Conservation (phyloP, 2,329 filamentous ascomycete species). For the Nemania sp. region DNA sequence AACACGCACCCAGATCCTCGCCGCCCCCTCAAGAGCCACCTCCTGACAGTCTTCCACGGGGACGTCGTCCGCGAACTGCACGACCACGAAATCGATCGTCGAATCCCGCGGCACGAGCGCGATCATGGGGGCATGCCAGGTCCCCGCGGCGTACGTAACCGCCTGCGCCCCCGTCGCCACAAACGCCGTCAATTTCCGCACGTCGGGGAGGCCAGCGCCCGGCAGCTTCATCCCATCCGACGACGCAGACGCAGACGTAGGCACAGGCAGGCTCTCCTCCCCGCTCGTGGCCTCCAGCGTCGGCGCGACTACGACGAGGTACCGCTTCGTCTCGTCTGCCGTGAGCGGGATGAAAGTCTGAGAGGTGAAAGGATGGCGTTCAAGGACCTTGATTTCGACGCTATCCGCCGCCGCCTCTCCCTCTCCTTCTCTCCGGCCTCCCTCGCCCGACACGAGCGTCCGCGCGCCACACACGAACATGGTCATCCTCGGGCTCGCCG, state of each 20-base stretch:
- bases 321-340: conserved; percentile 63
- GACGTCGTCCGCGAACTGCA: conserved; percentile 89
- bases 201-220: conserved; percentile 76
- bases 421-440: conserved; percentile 34
- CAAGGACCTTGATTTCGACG: conserved; percentile 80
- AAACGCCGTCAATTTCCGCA: conserved; percentile 79
- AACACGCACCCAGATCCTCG: conserved; percentile 48
- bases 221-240: conserved; percentile 60
- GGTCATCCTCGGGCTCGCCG: conserved; percentile 76
- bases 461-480: conserved; percentile 89
- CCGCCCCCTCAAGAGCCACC: conserved; percentile 56
- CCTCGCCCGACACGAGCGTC: conserved; percentile 25
- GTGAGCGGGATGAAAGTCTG: conserved; percentile 89
- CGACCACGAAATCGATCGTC: conserved; percentile 86
- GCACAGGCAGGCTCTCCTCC: conserved; percentile 56
- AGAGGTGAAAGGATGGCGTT: conserved; percentile 92
- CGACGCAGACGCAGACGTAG: conserved; percentile 44
- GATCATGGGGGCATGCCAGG: conserved; percentile 97
- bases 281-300: conserved; percentile 65
- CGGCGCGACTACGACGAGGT: conserved; percentile 91
- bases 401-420: conserved; percentile 47
- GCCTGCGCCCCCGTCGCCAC: conserved; percentile 82
- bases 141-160: conserved; percentile 91
- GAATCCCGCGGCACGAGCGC: conserved; percentile 72
- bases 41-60: conserved; percentile 89